Evolutionary conservation across 148 eudicot genomes (phyloP), one percentile per base, ranked within the genome.

Genomic region (Oxyria digyna): DNA sequence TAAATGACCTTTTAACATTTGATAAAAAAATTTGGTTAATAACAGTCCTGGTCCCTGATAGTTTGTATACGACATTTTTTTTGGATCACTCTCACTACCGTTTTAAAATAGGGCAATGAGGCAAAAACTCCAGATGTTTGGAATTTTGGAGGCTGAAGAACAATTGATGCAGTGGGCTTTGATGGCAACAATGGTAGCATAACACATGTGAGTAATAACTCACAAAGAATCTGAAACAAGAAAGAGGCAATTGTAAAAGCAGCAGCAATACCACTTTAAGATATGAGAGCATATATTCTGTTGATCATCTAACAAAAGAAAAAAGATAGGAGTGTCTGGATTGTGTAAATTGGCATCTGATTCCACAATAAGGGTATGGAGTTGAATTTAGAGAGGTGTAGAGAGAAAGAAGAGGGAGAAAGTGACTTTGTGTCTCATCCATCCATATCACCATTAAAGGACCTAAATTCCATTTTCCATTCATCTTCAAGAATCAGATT

Each of bases 341-440:
- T 38, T 48, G 35, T 26, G 69, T 31, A 68, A 63, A 40, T 52
- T 69, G 84, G 88, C 80, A 85, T 85, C 88, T 78, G 88, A 85
- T 85, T 82, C 88, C 64, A 66, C 62, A 14, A 52, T 66, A 57
- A 70, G 71, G 46, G 68, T 71, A 75, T 79, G 85, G 57, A 75
- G 66, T 14, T 32, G 78, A 72, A 74, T 31, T 57, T 57, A 15
- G 32, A 57, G 64, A 11, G 46, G 68, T 68, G 77, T 79, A 82
- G 57, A 75, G 49, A 43, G n/a, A n/a, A 41, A 43, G 49, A 43
- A 43, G 49, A 43, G 6, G 21, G 42, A 33, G 59, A 77, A 77
- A 77, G 80, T 67, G 33, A 32, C 80, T 77, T 77, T 77, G 71
- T 69, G 48, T 73, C 62, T 64, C 74, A 24, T 52, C 15, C 62